A percentile compares a stretch with the other conserved stretches of the same genome.
Conservation (phyloP, 2,329 filamentous ascomycete genomes). For the Xylariaceae sp. region DNA sequence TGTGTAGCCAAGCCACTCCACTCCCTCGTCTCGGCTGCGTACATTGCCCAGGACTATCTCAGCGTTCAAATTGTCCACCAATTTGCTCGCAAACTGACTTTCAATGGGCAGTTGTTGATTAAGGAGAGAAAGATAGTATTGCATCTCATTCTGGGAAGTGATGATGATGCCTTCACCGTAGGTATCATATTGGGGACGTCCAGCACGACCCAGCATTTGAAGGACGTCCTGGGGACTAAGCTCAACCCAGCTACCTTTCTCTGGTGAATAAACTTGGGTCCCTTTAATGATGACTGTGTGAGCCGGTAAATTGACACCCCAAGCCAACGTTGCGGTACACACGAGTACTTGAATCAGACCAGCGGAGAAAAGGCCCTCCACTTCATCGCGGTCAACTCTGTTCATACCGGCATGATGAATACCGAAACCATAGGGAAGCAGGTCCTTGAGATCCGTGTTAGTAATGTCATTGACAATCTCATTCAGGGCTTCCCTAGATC, state of each 20-base stretch:
- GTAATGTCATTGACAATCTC: slow-evolving; percentile 79
- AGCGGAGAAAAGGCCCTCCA: slow-evolving; percentile 90
- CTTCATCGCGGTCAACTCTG: slow-evolving; percentile 87
- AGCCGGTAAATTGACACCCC: slow-evolving; percentile 97
- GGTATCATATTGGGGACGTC: slow-evolving; percentile 92
- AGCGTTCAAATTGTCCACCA: slow-evolving; percentile 94
- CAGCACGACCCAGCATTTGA: slow-evolving; percentile 97
- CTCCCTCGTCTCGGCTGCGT: slow-evolving; percentile 84
- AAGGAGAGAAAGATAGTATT: slow-evolving; percentile 93
- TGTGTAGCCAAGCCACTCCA: slow-evolving; percentile 98
- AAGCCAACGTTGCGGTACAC: slow-evolving; percentile 95
- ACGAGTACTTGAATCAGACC: slow-evolving; percentile 93
- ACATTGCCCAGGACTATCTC: slow-evolving; percentile 95
- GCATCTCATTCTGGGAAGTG: slow-evolving; percentile 88
- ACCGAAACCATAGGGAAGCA: slow-evolving; percentile 93
- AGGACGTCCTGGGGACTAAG: slow-evolving; percentile 95
- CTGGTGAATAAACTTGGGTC: slow-evolving; percentile 94
- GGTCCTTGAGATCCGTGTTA: slow-evolving; percentile 85
- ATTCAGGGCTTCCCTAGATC: slow-evolving; percentile 80
- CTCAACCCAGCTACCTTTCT: slow-evolving; percentile 98
- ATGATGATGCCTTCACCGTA: slow-evolving; percentile 99
- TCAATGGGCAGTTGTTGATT: slow-evolving; percentile 98
- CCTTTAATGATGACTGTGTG: slow-evolving; percentile 99
- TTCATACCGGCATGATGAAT: slow-evolving; percentile 99
- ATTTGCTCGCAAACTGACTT: slow-evolving; percentile 86